Base-by-base conservation (phyloP, 1,139 yeast species). In the Candida sojae region DNA sequence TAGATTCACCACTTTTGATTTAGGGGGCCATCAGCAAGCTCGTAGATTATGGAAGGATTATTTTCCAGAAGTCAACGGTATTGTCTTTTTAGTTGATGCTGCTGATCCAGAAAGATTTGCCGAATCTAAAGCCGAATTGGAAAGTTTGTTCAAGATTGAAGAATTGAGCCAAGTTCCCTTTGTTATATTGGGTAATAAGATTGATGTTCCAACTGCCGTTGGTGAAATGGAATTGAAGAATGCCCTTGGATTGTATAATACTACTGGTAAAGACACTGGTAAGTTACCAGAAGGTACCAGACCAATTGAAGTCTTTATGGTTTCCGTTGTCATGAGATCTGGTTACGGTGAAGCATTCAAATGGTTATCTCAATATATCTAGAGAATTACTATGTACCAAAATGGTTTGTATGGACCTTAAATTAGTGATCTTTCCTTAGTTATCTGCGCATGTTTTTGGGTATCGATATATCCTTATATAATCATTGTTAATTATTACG, bases 21-120 rank as follows among this genome's bases (percentile, higher is more conserved):
- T 93, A 62, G 99, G 99, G 70, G 99, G 99, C 39, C 99, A 93
- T 77, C 86, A 83, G 68, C 97, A 92, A 73, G 99, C 99, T 43
- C 92, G 99, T 76, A 90, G 99, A 74, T 84, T 93, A 66, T 93
- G 99, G 99, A 92, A 91, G 69, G 98, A 93, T 69, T 93, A 93
- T 71, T 93, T 95, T 85, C 99, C 99, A 48, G 99, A 93, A 72
- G 99, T 93, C 48, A 88, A 91, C 69, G 99, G 98, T 47, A 93
- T 93, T 60, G 98, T 93, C 29, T 95, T 89, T 71, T 79, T 95
- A 54, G 98, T 93, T 39, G 99, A 93, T 67, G 96, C 97, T 49
- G 98, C 98, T 51, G 99, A 93, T 66, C 86, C 96, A 43, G 96
- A 86, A 66, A 86, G 99, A 71, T 88, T 93, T 61, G 88, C 89